A percentile compares a stretch with the other conserved stretches of the same genome.
Conservation (phyloP, 768 basidiomycete genomes). For the Agaricus bisporus region DNA sequence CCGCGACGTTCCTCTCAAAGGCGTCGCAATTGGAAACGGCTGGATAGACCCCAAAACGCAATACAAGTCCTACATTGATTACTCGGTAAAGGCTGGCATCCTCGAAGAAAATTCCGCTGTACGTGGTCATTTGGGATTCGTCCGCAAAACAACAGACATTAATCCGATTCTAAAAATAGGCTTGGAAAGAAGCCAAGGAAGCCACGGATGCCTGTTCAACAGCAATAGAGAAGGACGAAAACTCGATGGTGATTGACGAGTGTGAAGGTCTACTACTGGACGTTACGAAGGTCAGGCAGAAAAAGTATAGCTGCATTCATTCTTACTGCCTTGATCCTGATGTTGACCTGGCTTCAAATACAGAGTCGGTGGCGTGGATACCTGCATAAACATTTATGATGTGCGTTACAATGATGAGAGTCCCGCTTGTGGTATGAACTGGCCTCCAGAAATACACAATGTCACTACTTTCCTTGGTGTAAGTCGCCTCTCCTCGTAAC, state of each 20-base stretch:
- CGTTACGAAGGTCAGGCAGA: slow-evolving; percentile 34
- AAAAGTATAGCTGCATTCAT: slow-evolving; percentile 24
- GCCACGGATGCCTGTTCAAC: slow-evolving; percentile 55
- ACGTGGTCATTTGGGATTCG: slow-evolving; percentile 16
- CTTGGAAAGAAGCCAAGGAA: slow-evolving; percentile 54
- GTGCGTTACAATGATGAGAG: slow-evolving; percentile 79
- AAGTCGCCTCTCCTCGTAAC: slow-evolving; percentile 24
- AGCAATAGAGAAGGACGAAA: slow-evolving; percentile 36
- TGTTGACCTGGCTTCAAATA: neutral
- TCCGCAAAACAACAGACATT: neutral
- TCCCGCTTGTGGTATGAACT: slow-evolving; percentile 96
- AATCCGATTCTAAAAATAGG: slow-evolving; percentile 28
- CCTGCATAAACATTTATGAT: slow-evolving; percentile 95
- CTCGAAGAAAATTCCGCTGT: slow-evolving; percentile 70
- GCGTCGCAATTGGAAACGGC: slow-evolving; percentile 92
- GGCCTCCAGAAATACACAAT: slow-evolving; percentile 82
- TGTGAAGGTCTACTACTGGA: slow-evolving; percentile 58
- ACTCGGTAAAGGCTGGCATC: slow-evolving; percentile 71
- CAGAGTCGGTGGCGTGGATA: slow-evolving; percentile 62
- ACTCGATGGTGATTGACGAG: slow-evolving; percentile 45
- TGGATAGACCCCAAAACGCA: slow-evolving; percentile 92
- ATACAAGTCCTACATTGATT: slow-evolving; percentile 88
- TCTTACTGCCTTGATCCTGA: neutral
- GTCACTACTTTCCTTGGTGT: slow-evolving; percentile 80
- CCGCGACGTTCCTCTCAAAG: slow-evolving; percentile 59